Percentiles rank a stretch among this genome's conserved stretches.
These are phyloP conservation scores for Aspergillus flavus DNA, from an alignment of 2,329 filamentous ascomycete genomes.

Conservation along the genomic window DNA sequence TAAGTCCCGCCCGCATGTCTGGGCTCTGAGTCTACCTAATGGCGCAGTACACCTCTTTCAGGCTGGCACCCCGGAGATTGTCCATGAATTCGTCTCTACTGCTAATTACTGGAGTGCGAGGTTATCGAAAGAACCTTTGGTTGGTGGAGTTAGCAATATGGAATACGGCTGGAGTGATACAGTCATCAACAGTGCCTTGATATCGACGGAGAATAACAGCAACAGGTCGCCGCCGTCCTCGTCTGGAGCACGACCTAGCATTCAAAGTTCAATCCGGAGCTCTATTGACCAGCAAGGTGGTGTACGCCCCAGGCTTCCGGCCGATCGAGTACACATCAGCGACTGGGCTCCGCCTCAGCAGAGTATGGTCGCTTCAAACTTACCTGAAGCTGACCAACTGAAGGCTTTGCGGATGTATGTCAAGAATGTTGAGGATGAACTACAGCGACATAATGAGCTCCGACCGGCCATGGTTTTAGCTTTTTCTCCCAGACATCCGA, in stretches of 20 bases:
- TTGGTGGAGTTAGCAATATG: conserved; percentile 92
- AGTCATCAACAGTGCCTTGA: conserved; percentile 75
- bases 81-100: conserved; percentile 89
- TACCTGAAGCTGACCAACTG: conserved; percentile 80
- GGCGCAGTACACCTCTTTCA: conserved; percentile 98
- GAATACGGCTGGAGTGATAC: conserved; percentile 95
- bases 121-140: conserved; percentile 87
- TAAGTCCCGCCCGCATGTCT: conserved; percentile 85
- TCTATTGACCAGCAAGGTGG: conserved; percentile 68
- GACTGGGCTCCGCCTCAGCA: conserved; percentile 90
- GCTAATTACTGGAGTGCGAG: conserved; percentile 98
- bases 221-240: conserved; percentile 35
- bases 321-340: conserved; percentile 79
- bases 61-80: conserved; percentile 91
- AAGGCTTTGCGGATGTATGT: conserved; percentile 76
- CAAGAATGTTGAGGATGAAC: conserved; percentile 79
- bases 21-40: conserved; percentile 87
- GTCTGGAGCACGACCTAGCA: conserved; percentile 52
- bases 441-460: conserved; percentile 84
- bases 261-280: conserved; percentile 64
- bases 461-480: conserved; percentile 85
- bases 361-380: conserved; percentile 80
- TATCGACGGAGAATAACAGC: conserved; percentile 53
- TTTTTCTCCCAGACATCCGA: conserved; percentile 81
- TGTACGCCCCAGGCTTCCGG: conserved; percentile 71